Evolutionary conservation across 176 grass and related monocot species (phyloP), one percentile per base, ranked within the genome.

Genomic region (Alloteropsis semialata): DNA sequence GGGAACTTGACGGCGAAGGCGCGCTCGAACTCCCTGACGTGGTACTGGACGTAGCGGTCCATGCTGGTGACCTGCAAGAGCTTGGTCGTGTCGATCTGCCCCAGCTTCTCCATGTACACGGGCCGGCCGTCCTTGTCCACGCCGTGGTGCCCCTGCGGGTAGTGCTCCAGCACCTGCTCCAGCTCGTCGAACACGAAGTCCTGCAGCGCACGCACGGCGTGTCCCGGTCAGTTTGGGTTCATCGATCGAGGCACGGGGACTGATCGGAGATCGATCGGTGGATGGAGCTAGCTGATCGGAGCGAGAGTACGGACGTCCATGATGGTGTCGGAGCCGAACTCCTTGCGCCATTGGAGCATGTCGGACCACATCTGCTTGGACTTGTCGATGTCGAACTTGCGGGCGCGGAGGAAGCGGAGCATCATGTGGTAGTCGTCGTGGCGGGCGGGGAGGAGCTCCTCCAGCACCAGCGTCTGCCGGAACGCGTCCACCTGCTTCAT

Each of bases 401-500:
- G 76, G 22, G 95, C 95, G 57, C 58, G 80, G 29, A 94, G 87
- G 89, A 94, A 94, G 4, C 92, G 90, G 14, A 99, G 93, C 96
- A 99, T 99, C 96, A 92, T 96, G 87, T 99, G 96, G 91, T 99
- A 99, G 82, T 99, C 92, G 87, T 99, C 96, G 84, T 99, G 96
- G 32, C 85, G 82, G 0, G 96, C 90, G 5, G 96, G 96, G 19
- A 99, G 96, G 27, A 99, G 85, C 91, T 99, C 96, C 87, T 99
- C 96, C 3, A 96, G 89, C 49, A 99, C 87, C 13, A 96, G 93
- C 65, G 81, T 99, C 82, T 99, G 93, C 39, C 96, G 91, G 82
- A 99, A 96, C 66, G 96, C 93, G 79, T 99, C 96, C 36, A 99
- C 96, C n/a, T 91, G 78, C 13, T 87, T 83, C 85, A 92, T 92